A percentile compares a stretch with the other conserved stretches of the same genome.
Evolutionary conservation across 176 grass and related monocot species (phyloP).

Genomic region (Chloris gayana): DNA sequence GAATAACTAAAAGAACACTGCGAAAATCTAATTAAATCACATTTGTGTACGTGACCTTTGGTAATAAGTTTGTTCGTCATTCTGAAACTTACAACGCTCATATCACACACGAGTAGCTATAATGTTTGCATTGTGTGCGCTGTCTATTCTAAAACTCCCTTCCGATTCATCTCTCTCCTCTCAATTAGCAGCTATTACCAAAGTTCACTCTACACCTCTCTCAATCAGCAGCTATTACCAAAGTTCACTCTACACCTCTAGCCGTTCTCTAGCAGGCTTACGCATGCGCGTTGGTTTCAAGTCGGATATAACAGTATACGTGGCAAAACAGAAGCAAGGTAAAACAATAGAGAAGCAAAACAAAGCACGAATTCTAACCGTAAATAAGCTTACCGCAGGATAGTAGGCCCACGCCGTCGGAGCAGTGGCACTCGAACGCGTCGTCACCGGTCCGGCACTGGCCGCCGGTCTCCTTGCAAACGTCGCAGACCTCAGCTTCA

Average conservation of each 20-base stretch:
- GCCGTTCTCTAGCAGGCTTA: neutral
- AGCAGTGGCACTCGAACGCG: constrained; percentile 27
- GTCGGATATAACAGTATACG: neutral
- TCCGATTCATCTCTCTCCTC: neutral
- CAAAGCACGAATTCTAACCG: neutral
- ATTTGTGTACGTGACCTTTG: too few relatives aligned
- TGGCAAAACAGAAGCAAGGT: neutral
- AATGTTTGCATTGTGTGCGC: too few relatives aligned
- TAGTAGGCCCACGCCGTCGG: neutral
- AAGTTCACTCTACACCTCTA: neutral
- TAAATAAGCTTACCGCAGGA: constrained; percentile 29
- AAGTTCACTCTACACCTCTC: neutral
- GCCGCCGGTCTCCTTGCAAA: neutral
- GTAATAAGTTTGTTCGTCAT: too few relatives aligned
- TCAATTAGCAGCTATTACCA: neutral
- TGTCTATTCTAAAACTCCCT: too few relatives aligned
- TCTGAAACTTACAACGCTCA: too few relatives aligned
- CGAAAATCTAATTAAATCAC: too few relatives aligned
- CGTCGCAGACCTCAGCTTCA: neutral
- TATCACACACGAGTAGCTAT: too few relatives aligned
- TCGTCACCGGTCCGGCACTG: constrained; percentile 26
- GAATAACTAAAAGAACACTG: too few relatives aligned
- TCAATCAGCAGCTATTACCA: neutral
- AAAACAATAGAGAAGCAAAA: neutral
- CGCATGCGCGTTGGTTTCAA: neutral